These are phyloP conservation scores for Dillenia turbinata DNA, from an alignment of 164 flowering plant genomes.

Conservation along the genomic window DNA sequence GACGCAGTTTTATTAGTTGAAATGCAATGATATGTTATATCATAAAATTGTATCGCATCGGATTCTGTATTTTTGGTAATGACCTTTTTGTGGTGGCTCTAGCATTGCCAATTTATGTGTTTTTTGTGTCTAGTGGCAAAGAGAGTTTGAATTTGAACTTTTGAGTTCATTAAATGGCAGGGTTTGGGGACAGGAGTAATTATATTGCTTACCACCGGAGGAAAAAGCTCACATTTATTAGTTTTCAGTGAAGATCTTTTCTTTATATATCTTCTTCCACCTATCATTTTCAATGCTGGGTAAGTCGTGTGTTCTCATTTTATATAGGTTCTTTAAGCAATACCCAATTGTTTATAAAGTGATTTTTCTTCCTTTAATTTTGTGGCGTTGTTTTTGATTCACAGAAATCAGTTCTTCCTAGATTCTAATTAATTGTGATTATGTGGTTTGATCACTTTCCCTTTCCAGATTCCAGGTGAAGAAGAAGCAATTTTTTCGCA, in stretches of 20 bases:
- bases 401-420: too few relatives aligned
- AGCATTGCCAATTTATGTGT: too few relatives aligned
- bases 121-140: too few relatives aligned
- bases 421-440: neutral
- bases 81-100: too few relatives aligned
- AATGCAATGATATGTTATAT: too few relatives aligned
- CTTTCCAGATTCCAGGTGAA: constrained; percentile 63
- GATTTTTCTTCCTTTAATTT: neutral
- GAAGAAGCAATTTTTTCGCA: constrained; percentile 76
- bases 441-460: neutral
- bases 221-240: constrained; percentile 58
- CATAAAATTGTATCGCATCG: too few relatives aligned
- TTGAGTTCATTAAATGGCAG: constrained; percentile 28
- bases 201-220: constrained; percentile 48
- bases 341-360: neutral
- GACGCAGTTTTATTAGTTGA: too few relatives aligned
- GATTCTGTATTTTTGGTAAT: too few relatives aligned
- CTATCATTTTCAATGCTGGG: constrained; percentile 86
- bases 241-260: constrained; percentile 74
- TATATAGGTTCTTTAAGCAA: neutral
- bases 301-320: constrained; percentile 20
- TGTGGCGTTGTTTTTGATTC: neutral
- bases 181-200: constrained; percentile 62
- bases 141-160: neutral
- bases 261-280: constrained; percentile 76